These are phyloP conservation scores for Nitzschia putrida DNA, from an alignment of 108 stramenopile species.

Conservation along the genomic window DNA sequence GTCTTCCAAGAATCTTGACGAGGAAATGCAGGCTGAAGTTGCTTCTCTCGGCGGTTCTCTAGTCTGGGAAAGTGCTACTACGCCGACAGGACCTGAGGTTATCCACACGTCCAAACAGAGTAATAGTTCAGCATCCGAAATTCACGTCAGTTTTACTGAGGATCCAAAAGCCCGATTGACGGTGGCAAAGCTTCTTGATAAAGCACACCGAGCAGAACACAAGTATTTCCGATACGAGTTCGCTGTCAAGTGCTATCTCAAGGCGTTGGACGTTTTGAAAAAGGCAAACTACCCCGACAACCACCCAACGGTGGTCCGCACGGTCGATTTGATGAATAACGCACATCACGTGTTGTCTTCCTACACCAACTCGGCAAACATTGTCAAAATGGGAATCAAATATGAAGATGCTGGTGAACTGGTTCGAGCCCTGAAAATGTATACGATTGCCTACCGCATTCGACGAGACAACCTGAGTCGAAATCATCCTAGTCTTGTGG, in stretches of 20 bases:
- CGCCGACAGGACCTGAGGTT: constrained; percentile 39
- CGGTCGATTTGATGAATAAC: constrained; percentile 57
- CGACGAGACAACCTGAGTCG: constrained; percentile 66
- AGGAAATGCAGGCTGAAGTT: constrained; percentile 44
- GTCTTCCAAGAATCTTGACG: constrained; percentile 28
- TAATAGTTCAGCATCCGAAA: background rate
- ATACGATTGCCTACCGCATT: constrained; percentile 87
- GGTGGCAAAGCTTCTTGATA: constrained; percentile 49
- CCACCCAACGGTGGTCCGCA: constrained; percentile 55
- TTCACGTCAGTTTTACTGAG: constrained; percentile 42
- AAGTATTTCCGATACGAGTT: constrained; percentile 67
- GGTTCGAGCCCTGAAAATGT: constrained; percentile 77
- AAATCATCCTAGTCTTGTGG: constrained; percentile 70
- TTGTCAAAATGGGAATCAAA: constrained; percentile 82
- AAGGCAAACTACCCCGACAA: constrained; percentile 54
- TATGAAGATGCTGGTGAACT: constrained; percentile 64
- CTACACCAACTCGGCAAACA: constrained; percentile 71
- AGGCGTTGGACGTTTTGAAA: constrained; percentile 57
- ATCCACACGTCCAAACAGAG: constrained; percentile 19
- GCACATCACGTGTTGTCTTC: constrained; percentile 71
- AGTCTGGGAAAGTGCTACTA: constrained; percentile 46
- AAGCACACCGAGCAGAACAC: constrained; percentile 60
- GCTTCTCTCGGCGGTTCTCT: constrained; percentile 33
- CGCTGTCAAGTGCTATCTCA: constrained; percentile 73
- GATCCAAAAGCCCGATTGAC: constrained; percentile 41